A percentile compares a stretch with the other conserved stretches of the same genome.
Conservation (phyloP, 768 basidiomycete species). For the Gloeostereum incarnatum region DNA sequence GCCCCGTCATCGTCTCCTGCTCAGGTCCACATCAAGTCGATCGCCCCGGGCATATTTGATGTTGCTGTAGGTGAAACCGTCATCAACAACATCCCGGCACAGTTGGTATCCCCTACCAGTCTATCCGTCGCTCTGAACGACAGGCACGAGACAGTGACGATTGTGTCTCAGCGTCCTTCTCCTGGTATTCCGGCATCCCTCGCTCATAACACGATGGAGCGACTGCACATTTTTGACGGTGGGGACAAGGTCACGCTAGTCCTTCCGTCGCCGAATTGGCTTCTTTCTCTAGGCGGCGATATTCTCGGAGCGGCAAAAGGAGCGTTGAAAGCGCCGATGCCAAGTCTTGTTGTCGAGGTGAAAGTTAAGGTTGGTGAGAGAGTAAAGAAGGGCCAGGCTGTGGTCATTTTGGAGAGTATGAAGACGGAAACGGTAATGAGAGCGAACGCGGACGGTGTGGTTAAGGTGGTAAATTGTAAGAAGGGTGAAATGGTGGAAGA, state of each 20-base stretch:
- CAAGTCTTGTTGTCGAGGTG: constrained; percentile 89
- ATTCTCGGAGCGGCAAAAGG: constrained; percentile 47
- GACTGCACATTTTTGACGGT: constrained; percentile 64
- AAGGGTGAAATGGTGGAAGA: constrained; percentile 93
- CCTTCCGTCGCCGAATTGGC: constrained; percentile 64
- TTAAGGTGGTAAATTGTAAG: constrained; percentile 63
- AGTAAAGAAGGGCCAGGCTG: constrained; percentile 73
- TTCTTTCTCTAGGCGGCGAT: constrained; percentile 56
- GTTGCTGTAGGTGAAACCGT: constrained; percentile 31
- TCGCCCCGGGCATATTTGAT: constrained; percentile 37
- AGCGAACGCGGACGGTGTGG: constrained; percentile 57
- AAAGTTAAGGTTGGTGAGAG: constrained; percentile 66
- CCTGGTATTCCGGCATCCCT: constrained; percentile 43
- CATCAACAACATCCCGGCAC: constrained; percentile 47
- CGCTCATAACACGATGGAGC: constrained; percentile 52
- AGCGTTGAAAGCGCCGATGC: constrained; percentile 78
- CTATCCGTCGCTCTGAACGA: constrained; percentile 46
- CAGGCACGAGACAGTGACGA: constrained; percentile 45
- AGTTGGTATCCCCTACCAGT: constrained; percentile 41
- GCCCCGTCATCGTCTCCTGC: constrained; percentile 25
- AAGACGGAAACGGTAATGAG: constrained; percentile 92
- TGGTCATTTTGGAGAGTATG: constrained; percentile 91
- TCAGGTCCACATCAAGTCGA: constrained; percentile 29
- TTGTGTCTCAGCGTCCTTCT: constrained; percentile 63
- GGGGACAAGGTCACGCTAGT: constrained; percentile 59